These are phyloP conservation scores for Diaporthe humulicola DNA, from an alignment of 2,329 filamentous ascomycete genomes.

Conservation along the genomic window DNA sequence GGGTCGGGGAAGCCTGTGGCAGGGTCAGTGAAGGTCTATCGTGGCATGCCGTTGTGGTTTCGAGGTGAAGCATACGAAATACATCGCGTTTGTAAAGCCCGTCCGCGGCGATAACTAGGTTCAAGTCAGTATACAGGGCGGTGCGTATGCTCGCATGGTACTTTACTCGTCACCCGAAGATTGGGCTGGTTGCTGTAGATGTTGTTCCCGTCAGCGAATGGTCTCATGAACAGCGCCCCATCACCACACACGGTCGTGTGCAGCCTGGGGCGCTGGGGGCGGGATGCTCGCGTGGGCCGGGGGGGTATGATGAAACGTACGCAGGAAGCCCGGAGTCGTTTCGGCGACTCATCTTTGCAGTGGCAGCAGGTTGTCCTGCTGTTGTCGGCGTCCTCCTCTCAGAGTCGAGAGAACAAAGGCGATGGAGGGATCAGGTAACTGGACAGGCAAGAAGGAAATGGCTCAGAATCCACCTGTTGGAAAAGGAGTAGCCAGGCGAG, in stretches of 20 bases:
- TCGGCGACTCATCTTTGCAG: slow-evolving; percentile 60
- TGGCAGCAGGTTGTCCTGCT: slow-evolving; percentile 43
- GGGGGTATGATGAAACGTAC: slow-evolving; percentile 61
- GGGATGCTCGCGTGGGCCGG: slow-evolving; percentile 21
- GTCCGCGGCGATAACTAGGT: slow-evolving; percentile 94
- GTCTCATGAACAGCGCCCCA: slow-evolving; percentile 10
- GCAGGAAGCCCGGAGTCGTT: slow-evolving; percentile 73
- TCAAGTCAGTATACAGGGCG: slow-evolving; percentile 52
- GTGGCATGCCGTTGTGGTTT: slow-evolving; percentile 22
- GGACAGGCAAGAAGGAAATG: slow-evolving; percentile 14
- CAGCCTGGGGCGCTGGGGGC: slow-evolving; percentile 7
- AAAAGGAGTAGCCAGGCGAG: slow-evolving; percentile 25
- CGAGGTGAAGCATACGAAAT: slow-evolving; percentile 78
- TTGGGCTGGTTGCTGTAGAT: slow-evolving; percentile 77
- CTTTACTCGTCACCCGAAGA: slow-evolving; percentile 90
- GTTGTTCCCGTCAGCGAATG: slow-evolving; percentile 18
- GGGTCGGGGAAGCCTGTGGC: slow-evolving; percentile 91
- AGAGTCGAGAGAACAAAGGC: slow-evolving; percentile 29
- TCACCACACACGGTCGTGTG: slow-evolving; percentile 33
- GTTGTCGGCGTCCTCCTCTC: slow-evolving; percentile 40
- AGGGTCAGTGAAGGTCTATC: slow-evolving; percentile 47
- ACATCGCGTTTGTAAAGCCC: slow-evolving; percentile 99
- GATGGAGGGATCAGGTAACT: slow-evolving; percentile 10
- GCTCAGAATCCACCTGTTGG: slow-evolving; percentile 21
- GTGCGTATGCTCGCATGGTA: slow-evolving; percentile 44